A percentile compares a stretch with the other conserved stretches of the same genome.
These are phyloP conservation scores for Yamadazyma triangularis DNA, from an alignment of 1,139 yeast genomes.

Conservation along the genomic window DNA sequence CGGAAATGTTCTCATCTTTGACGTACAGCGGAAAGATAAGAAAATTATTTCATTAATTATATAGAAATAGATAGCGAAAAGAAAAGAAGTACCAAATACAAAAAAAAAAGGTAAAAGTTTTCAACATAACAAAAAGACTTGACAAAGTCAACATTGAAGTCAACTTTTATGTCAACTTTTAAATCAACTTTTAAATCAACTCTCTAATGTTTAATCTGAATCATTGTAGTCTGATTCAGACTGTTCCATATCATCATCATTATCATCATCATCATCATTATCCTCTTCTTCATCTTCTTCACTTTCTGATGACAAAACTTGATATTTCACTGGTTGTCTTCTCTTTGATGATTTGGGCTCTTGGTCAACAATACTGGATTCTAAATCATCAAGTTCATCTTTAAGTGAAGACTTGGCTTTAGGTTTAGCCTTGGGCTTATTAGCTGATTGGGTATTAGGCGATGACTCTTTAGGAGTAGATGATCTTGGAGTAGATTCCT, in stretches of 20 bases:
- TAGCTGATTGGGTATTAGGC: slow-evolving; percentile 2
- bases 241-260: background rate
- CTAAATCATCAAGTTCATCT: slow-evolving; percentile 7
- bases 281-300: background rate
- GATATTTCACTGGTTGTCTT: background rate
- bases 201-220: too few species aligned
- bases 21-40: too few species aligned
- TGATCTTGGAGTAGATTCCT: background rate
- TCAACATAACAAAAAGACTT: too few species aligned
- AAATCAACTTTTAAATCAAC: too few species aligned
- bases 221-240: slow-evolving; percentile 1
- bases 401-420: slow-evolving; percentile 6
- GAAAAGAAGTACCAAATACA: too few species aligned
- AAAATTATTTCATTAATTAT: too few species aligned
- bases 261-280: background rate
- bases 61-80: too few species aligned
- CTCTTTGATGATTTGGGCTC: background rate
- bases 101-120: too few species aligned
- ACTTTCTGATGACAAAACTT: background rate
- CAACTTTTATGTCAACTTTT: too few species aligned
- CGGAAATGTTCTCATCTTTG: too few species aligned
- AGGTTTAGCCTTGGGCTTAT: slow-evolving; percentile 5
- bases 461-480: background rate
- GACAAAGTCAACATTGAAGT: too few species aligned
- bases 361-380: background rate